Evolutionary conservation across 129 eudicot species (phyloP), one percentile per base, ranked within the genome.

Genomic region (Flaveria brownii): DNA sequence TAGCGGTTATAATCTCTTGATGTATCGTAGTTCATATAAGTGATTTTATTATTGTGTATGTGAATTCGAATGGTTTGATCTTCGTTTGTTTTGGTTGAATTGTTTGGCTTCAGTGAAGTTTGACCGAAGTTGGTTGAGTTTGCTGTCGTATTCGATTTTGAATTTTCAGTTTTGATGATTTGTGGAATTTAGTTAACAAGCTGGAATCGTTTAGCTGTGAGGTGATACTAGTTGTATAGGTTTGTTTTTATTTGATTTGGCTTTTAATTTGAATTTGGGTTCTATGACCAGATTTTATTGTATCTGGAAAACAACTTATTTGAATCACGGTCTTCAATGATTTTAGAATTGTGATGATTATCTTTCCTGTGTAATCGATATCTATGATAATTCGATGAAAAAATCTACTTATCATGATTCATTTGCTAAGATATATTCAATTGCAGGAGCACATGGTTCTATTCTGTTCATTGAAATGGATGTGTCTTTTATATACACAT

Each of bases 161-260:
- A 78, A 71, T 71, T 56, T 43, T 70, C 63, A 78, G 61, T 71
- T 61, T 72, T 68, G 74, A 68, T 68, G 26, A 9, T 7, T 11
- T 42, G 69, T 25, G 56, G 62, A 78, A 57, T 69, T 17, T 69
- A 25, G 33, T 60, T 70, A 43, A 54, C 10, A 57, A 78, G 70
- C 39, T 78, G 65, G 42, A 52, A 26, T 68, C 28, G 16, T 52
- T 61, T 16, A 41, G 73, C 33, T 63, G 78, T 50, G 47, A 72
- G 78, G 62, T 41, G 72, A 49, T 79, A 9, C 5, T 42, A 50
- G 73, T 1, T 72, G 73, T 79, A 1, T 43, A 6, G n/a, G 47
- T 66, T 62, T 61, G 70, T 64, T 76, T 76, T 75, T 63, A 30
- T 75, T 25, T 75, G 62, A 75, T 75, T 75, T 1, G 26, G 51